Conservation (phyloP, 2,329 filamentous ascomycete genomes). For the Onygenales sp. region DNA sequence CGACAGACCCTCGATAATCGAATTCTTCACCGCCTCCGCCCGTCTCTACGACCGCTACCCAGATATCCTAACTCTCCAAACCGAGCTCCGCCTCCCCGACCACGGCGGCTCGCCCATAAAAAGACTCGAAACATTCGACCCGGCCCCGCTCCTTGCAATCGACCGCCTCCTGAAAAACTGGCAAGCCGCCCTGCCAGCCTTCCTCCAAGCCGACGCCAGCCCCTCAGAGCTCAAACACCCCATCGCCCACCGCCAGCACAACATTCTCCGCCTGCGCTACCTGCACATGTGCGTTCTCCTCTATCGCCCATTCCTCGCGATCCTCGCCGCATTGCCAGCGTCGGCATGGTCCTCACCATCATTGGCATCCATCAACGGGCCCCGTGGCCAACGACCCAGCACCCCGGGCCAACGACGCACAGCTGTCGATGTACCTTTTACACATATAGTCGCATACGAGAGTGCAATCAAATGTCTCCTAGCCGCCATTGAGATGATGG, state of each 20-base stretch:
- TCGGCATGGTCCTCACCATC: background rate
- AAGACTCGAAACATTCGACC: conserved; percentile 13
- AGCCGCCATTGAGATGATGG: conserved; percentile 9
- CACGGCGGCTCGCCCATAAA: conserved; percentile 13
- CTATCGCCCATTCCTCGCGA: conserved; percentile 11
- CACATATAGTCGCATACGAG: conserved; percentile 6
- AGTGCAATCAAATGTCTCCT: conserved; percentile 11
- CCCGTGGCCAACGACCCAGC: too few relatives aligned
- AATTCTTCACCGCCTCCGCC: conserved; percentile 15
- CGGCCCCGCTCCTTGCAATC: conserved; percentile 10
- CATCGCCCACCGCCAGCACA: conserved; percentile 16
- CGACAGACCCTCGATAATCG: conserved; percentile 17
- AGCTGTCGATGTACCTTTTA: conserved; percentile 8
- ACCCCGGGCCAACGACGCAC: background rate
- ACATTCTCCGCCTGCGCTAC: conserved; percentile 17
- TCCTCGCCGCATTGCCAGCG: conserved; percentile 9
- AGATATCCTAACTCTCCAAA: conserved; percentile 14
- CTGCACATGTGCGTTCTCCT: conserved; percentile 16
- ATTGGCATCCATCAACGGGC: too few relatives aligned
- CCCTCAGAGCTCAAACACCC: conserved; percentile 6
- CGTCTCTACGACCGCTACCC: conserved; percentile 16
- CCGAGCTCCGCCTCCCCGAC: conserved; percentile 12
- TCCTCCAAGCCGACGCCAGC: conserved; percentile 6
- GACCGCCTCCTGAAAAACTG: conserved; percentile 16
- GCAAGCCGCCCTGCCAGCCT: conserved; percentile 16